A percentile compares a stretch with the other conserved stretches of the same genome.
These are phyloP conservation scores for Samsoniella hepiali DNA, from an alignment of 2,329 filamentous ascomycete species.

Conservation along the genomic window DNA sequence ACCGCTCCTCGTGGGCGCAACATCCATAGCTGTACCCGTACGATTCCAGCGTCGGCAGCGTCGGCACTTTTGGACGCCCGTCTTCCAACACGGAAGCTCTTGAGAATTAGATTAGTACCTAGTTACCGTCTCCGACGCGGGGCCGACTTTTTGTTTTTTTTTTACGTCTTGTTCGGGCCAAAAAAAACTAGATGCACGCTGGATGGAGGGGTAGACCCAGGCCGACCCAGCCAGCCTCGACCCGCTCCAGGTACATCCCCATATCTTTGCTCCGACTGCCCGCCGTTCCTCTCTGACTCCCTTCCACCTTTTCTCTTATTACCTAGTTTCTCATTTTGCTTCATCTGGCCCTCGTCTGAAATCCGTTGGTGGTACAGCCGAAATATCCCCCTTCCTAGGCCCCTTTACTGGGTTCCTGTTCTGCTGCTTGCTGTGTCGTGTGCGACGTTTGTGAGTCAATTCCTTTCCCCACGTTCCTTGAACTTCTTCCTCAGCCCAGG, in stretches of 20 bases:
- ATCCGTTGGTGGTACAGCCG: not conserved
- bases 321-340: not conserved
- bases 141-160: constrained; percentile 3
- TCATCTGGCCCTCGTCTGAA: not conserved
- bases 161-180: constrained; percentile 10
- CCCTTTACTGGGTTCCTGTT: constrained; percentile 17
- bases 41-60: too few species aligned
- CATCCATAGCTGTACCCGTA: too few species aligned
- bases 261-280: constrained; percentile 14
- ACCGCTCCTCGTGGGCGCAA: too few species aligned
- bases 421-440: not conserved
- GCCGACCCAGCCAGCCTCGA: constrained; percentile 10
- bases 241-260: constrained; percentile 11
- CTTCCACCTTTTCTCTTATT: not conserved
- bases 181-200: not conserved
- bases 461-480: not conserved
- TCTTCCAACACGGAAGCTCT: not conserved
- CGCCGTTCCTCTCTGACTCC: constrained; percentile 10
- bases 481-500: not conserved
- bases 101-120: not conserved
- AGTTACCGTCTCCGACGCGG: not conserved
- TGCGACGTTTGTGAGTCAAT: constrained; percentile 13
- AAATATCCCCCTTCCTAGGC: not conserved
- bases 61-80: not conserved
- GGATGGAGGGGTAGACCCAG: constrained; percentile 15